These are phyloP conservation scores for Candida sp. DNA, from an alignment of 1,139 yeast genomes.

Conservation along the genomic window DNA sequence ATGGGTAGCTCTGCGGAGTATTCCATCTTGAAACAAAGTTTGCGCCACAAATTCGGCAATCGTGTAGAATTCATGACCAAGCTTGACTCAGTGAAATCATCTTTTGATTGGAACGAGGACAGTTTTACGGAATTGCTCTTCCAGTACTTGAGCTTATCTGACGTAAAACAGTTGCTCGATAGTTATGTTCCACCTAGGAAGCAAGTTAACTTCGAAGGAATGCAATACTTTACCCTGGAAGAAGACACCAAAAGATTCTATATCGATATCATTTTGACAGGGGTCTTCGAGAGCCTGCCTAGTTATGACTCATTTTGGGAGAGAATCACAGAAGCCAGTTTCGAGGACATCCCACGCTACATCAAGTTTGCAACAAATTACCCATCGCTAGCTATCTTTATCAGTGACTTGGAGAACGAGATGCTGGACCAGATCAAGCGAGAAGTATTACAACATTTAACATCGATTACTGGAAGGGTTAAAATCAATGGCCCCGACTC, in stretches of 20 bases:
- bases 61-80: background rate
- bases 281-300: background rate
- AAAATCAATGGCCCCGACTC: slow-evolving; percentile 1
- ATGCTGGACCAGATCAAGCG: background rate
- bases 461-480: slow-evolving; percentile 5
- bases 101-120: background rate
- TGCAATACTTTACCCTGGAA: slow-evolving; percentile 1
- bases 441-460: slow-evolving; percentile 6
- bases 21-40: background rate
- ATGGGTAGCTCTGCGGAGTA: background rate
- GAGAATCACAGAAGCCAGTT: slow-evolving; percentile 1
- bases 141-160: background rate
- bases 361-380: slow-evolving; percentile 6
- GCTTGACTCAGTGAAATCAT: background rate
- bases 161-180: background rate
- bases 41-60: background rate
- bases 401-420: background rate
- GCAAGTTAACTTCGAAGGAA: slow-evolving; percentile 2
- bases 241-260: slow-evolving; percentile 4
- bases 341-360: background rate
- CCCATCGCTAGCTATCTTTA: background rate
- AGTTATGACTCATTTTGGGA: slow-evolving; percentile 5
- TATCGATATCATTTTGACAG: slow-evolving; percentile 5
- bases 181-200: background rate
- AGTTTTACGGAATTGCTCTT: background rate